Evolutionary conservation across 345 rosid genomes (phyloP), one percentile per base, ranked within the genome.

Genomic region (Syzygium jambos): DNA sequence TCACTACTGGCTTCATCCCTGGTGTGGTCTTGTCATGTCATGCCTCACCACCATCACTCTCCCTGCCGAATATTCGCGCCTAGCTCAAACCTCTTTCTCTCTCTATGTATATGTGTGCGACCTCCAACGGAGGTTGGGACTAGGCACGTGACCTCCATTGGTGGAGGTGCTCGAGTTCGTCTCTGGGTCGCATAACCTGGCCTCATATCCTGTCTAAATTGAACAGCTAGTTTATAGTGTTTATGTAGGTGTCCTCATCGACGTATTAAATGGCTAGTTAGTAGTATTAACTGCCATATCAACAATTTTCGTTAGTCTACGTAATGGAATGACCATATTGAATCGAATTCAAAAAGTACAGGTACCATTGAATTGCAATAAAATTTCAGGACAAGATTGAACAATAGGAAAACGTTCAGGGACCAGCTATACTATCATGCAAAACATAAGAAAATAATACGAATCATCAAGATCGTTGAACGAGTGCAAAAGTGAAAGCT

Each of bases 391-490:
- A 27, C n/a, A 56, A 56, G 5, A 56, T 23, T 9, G n/a, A 56
- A 0, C 1, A 3, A 23, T 22, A 22, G 61, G n/a, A 5, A 23
- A 22, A 19, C 9, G 3, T 9, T 56, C 41, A 38, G 41, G 41
- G 41, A 38, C 41, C 2, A 56, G 1, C 2, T 0, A 56, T 8
- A 22, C n/a, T 56, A 0, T 22, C 3, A 56, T 3, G 0, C 23
- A 22, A 22, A 56, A 22, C 12, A 56, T 3, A 56, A 56, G 27
- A 22, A 56, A 11, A 56, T 56, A 2, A 56, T 56, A 56, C 27
- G 3, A 56, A 56, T 56, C 61, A 56, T 22, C 5, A 9, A 56
- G 23, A 56, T 56, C 0, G 5, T 0, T 23, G 4, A 56, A 22
- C 2, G 0, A 0, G n/a, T 22, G 23, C 1, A 23, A 22, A 56